Conservation (phyloP, 2,329 filamentous ascomycete species). For the Cytospora schulzeri region DNA sequence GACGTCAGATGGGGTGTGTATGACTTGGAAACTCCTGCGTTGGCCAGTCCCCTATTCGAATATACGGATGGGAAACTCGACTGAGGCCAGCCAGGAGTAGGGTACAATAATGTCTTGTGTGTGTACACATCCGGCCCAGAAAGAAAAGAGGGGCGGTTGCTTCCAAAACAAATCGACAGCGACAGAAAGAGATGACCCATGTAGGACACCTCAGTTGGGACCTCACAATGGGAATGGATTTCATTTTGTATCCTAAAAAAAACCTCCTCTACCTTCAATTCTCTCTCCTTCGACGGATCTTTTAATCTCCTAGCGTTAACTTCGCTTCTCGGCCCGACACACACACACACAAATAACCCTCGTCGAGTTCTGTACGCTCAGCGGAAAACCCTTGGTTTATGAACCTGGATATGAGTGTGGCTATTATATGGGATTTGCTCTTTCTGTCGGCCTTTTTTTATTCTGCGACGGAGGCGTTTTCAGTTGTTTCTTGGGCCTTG, state of each 20-base stretch:
- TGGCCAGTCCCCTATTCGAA: background rate
- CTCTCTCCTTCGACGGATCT: conserved; percentile 18
- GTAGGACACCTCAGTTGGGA: conserved; percentile 11
- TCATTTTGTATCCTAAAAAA: conserved; percentile 10
- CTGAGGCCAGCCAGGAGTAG: conserved; percentile 11
- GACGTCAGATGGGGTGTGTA: conserved; percentile 9
- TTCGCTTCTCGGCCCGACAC: conserved; percentile 27
- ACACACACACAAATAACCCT: conserved; percentile 6
- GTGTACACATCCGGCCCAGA: conserved; percentile 10
- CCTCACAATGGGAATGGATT: conserved; percentile 2
- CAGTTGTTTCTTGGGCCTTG: conserved; percentile 7
- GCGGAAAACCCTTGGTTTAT: conserved; percentile 14
- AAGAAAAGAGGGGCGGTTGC: conserved; percentile 1
- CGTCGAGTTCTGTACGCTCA: conserved; percentile 10
- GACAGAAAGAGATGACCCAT: conserved; percentile 20
- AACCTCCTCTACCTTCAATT: conserved; percentile 14
- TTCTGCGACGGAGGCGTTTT: conserved; percentile 20
- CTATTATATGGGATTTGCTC: conserved; percentile 23
- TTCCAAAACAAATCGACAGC: conserved; percentile 16
- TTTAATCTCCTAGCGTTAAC: conserved; percentile 11
- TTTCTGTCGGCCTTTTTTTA: conserved; percentile 1
- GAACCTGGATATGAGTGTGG: conserved; percentile 14
- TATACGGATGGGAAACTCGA: background rate
- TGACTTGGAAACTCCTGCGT: background rate
- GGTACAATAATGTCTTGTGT: conserved; percentile 24